A percentile compares a stretch with the other conserved stretches of the same genome.
phyloP scores from a whole-genome alignment of 768 basidiomycete species.

The Cystofilobasidium ferigula region DNA sequence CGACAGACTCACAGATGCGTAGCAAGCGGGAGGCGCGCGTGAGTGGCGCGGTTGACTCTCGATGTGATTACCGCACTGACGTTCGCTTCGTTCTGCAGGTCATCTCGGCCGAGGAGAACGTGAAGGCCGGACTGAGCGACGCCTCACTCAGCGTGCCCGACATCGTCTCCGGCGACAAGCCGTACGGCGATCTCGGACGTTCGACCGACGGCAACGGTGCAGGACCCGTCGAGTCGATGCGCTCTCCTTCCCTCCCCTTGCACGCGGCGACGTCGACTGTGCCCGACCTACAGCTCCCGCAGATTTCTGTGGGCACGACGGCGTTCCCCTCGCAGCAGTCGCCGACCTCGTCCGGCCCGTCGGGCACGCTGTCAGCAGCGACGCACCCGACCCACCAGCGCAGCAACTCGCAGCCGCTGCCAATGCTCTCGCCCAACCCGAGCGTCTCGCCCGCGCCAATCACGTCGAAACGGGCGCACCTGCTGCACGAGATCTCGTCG shows the following conservation, averaged over 20 bases:
- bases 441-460: slow-evolving; percentile 3
- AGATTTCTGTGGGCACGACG: background rate
- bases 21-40: slow-evolving; percentile 19
- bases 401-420: slow-evolving; percentile 1
- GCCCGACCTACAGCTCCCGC: slow-evolving; percentile 2
- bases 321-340: background rate
- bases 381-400: background rate
- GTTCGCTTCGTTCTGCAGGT: background rate
- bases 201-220: background rate
- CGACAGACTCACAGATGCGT: background rate
- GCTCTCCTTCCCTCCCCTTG: background rate
- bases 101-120: background rate
- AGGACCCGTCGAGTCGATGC: background rate
- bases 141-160: background rate
- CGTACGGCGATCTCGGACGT: background rate
- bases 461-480: slow-evolving; percentile 35
- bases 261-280: slow-evolving; percentile 1
- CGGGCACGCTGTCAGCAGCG: background rate
- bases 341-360: background rate
- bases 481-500: slow-evolving; percentile 37
- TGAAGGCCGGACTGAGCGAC: no score
- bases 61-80: background rate
- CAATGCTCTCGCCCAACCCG: background rate
- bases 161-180: background rate
- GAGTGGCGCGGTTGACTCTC: background rate